Percentiles rank a stretch among this genome's conserved stretches.
These are phyloP conservation scores for Aspergillus cavernicola DNA, from an alignment of 495 filamentous ascomycete species.

Conservation along the genomic window DNA sequence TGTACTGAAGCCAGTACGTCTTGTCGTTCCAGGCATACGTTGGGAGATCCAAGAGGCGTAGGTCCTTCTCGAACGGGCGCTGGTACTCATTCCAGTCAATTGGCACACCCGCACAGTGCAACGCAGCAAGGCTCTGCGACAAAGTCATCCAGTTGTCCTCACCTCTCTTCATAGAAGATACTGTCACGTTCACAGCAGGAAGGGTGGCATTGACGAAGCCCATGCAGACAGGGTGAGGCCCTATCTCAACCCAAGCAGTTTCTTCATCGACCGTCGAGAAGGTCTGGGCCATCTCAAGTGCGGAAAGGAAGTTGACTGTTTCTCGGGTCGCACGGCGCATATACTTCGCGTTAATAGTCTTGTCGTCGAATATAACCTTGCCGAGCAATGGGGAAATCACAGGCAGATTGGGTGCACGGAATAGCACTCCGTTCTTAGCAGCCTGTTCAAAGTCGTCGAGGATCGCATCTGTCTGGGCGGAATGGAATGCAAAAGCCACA, in stretches of 20 bases:
- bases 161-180: constrained; percentile 41
- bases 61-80: not conserved
- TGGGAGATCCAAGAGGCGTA: not conserved
- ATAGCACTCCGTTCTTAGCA: constrained; percentile 29
- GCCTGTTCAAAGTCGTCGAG: constrained; percentile 40
- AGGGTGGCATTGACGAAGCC: constrained; percentile 23
- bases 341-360: constrained; percentile 24
- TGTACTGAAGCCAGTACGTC: constrained; percentile 33
- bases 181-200: constrained; percentile 28
- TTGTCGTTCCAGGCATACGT: constrained; percentile 21
- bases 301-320: constrained; percentile 26
- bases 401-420: constrained; percentile 26
- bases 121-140: constrained; percentile 43
- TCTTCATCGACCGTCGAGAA: constrained; percentile 16
- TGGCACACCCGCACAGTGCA: constrained; percentile 55
- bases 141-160: constrained; percentile 54
- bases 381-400: constrained; percentile 29
- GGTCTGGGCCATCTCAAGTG: constrained; percentile 19
- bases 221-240: constrained; percentile 32
- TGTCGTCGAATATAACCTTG: constrained; percentile 19
- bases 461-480: constrained; percentile 49
- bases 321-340: constrained; percentile 21
- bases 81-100: constrained; percentile 62
- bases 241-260: constrained; percentile 36
- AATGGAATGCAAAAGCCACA: constrained; percentile 54